phyloP scores from a whole-genome alignment of 2,329 filamentous ascomycete species.

The Juglanconis sp. region DNA sequence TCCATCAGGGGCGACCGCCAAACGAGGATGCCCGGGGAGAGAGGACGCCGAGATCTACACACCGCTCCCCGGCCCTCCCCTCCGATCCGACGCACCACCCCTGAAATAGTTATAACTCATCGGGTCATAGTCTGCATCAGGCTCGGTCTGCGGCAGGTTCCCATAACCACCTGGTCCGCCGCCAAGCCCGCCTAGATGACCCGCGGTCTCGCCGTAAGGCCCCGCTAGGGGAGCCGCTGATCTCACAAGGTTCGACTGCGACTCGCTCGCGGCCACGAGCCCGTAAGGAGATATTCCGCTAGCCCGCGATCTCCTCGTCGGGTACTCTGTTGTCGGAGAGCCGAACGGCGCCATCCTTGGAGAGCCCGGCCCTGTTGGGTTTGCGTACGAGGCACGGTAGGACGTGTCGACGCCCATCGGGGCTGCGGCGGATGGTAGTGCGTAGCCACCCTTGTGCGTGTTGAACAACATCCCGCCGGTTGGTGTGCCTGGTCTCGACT shows the following conservation, averaged over 20 bases:
- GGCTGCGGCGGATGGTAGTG: not conserved
- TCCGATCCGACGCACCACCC: conserved; percentile 24
- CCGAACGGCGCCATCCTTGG: conserved; percentile 6
- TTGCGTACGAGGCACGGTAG: not conserved
- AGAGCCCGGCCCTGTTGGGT: conserved; percentile 2
- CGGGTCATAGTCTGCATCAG: conserved; percentile 38
- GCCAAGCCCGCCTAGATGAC: conserved; percentile 51
- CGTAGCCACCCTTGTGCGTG: conserved; percentile 25
- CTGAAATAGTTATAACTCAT: conserved; percentile 58
- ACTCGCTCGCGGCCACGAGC: conserved; percentile 14
- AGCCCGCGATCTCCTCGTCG: conserved; percentile 2
- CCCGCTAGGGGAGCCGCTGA: conserved; percentile 17
- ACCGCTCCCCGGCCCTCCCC: conserved; percentile 4
- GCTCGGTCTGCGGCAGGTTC: conserved; percentile 53
- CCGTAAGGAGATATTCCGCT: conserved; percentile 10
- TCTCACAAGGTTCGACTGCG: conserved; percentile 15
- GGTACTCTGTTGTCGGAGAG: conserved; percentile 17
- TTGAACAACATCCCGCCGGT: conserved; percentile 34
- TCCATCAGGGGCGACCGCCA: not conserved
- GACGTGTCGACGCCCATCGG: conserved; percentile 9
- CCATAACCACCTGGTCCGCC: conserved; percentile 60
- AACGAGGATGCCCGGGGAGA: not conserved
- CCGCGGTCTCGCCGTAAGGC: conserved; percentile 26
- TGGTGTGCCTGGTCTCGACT: conserved; percentile 52
- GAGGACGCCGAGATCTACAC: not conserved